Evolutionary conservation across 805 yeast species (phyloP), one percentile per base, ranked within the genome.

Genomic region (Starmerella vaccinii): DNA sequence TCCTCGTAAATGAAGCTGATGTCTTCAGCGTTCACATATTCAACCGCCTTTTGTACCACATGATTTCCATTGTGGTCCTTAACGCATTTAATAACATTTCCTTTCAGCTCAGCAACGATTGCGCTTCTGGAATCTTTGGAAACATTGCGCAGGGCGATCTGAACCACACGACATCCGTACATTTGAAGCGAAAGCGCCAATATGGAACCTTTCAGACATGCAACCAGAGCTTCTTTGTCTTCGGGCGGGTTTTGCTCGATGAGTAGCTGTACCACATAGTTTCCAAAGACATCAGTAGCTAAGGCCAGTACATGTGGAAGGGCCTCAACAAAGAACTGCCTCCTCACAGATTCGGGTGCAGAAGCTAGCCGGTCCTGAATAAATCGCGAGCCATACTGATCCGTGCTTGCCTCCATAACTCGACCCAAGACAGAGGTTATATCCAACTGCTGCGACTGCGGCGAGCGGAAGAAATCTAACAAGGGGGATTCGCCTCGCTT

Each of bases 161-260:
- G 99, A 32, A 92, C 94, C 44, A 92, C 98, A 57, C 99, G 76
- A 65, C 99, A 92, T 2, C 97, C 97, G 66, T 92, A 92, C 96
- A 90, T 90, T 63, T 92, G 97, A 62, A 88, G 68, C 0, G 96
- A 83, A 50, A 92, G 71, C 19, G 74, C 75, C 55, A 83, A 75
- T 62, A 92, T 78, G 46, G 81, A 81, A 7, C 89, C 87, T 50
- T 73, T 72, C 88, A 88, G 82, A 49, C 74, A 72, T 35, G 76
- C 81, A 47, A 86, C 76, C 55, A 92, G 71, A 12, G 81, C 73
- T 29, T 77, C 73, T 61, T 76, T 79, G 64, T 90, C 97, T 22
- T 78, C 74, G 23, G 67, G 73, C 3, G 81, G 71, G 29, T 97
- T 96, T 61, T 71, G 74, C 68, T 92, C 97, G 66, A 92, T 86